phyloP scores from a whole-genome alignment of 768 basidiomycete genomes.

The Russula sp. region DNA sequence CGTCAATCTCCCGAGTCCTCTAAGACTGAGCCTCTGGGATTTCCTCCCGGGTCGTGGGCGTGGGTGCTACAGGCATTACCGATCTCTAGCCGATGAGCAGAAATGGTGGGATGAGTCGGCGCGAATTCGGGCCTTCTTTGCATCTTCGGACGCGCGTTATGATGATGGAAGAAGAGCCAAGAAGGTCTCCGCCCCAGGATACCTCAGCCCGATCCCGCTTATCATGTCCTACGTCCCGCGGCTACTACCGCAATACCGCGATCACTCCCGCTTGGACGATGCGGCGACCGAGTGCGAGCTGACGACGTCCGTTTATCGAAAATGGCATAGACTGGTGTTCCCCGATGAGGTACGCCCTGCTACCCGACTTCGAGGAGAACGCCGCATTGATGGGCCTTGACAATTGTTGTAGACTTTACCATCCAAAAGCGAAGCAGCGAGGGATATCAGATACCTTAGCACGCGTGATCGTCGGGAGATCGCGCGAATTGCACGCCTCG shows the following conservation, averaged over 20 bases:
- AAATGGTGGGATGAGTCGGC: slow-evolving; percentile 37
- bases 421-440: slow-evolving; percentile 37
- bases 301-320: slow-evolving; percentile 41
- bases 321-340: slow-evolving; percentile 50
- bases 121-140: slow-evolving; percentile 33
- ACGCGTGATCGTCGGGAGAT: slow-evolving; percentile 42
- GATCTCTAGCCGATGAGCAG: slow-evolving; percentile 34
- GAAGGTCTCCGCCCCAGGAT: neutral
- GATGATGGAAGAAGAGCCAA: neutral
- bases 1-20: slow-evolving; percentile 2
- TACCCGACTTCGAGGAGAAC: neutral
- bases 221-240: slow-evolving; percentile 40
- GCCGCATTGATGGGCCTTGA: neutral
- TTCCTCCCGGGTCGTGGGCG: slow-evolving; percentile 11
- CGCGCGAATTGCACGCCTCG: slow-evolving; percentile 42
- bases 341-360: slow-evolving; percentile 37
- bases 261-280: slow-evolving; percentile 19
- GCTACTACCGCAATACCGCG: slow-evolving; percentile 43
- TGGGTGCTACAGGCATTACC: slow-evolving; percentile 27
- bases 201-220: slow-evolving; percentile 26
- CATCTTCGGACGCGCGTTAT: slow-evolving; percentile 29
- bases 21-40: slow-evolving; percentile 18
- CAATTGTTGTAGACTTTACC: slow-evolving; percentile 37
- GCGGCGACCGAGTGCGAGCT: slow-evolving; percentile 35
- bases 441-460: slow-evolving; percentile 40